Base-by-base conservation (phyloP, 2,329 filamentous ascomycete species). In the Fusarium luffae region DNA sequence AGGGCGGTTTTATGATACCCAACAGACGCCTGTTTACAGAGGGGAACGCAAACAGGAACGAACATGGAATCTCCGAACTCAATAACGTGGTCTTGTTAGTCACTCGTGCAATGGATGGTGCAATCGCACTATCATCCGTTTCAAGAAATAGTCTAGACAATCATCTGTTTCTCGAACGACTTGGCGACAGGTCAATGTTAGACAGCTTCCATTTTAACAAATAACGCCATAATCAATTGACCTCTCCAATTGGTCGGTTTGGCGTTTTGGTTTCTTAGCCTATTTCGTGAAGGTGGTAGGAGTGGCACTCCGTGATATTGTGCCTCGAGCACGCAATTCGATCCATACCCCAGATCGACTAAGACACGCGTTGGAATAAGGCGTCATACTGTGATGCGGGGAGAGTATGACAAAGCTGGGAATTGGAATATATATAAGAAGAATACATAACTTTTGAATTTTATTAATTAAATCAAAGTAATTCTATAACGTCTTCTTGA, bases 261-360 rank as follows among this genome's bases (percentile, higher is more conserved):
- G 37, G 16, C 10, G 19, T 13, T 28, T 54, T 27, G 10, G 14
- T 21, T 56, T 52, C 41, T 62, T 54, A 48, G 64, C 54, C 40
- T 54, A 14, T 49, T 54, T 63, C 60, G 60, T 25, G 41, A 50
- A 28, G 37, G 66, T 72, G 60, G 63, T 50, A 49, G 63, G 62
- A 57, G 64, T 60, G 67, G 61, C 49, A 75, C 74, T 75, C 70
- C 74, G 74, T 75, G 72, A 75, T 75, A 72, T 66, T 19, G 51
- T 56, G 40, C 61, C 28, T 54, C 44, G 34, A 75, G 74, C 74
- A 75, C 74, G 74, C 74, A 75, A 75, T 75, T 51, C 21, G 32
- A 25, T 27, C 60, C 58, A 34, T 48, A 18, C 49, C 42, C 57
- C 51, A 55, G 41, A 43, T 28, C 28, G 57, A 46, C 62, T 59